A percentile compares a stretch with the other conserved stretches of the same genome.
Evolutionary conservation across 2,329 filamentous ascomycete species (phyloP).

Genomic region (Talaromyces sp.): DNA sequence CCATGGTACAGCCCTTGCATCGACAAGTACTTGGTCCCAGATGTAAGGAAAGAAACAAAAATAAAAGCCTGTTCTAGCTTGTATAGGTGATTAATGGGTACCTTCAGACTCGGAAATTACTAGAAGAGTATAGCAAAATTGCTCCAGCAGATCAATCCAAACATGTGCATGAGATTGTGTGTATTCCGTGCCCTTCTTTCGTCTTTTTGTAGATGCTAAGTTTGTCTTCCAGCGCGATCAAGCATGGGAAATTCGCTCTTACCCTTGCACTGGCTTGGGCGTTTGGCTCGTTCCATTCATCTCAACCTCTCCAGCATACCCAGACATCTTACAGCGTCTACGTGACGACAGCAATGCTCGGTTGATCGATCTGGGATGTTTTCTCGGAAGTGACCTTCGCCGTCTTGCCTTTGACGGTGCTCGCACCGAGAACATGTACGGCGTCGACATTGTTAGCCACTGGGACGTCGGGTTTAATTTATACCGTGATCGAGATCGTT

Average conservation of each 20-base stretch:
- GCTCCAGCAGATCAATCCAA: neutral
- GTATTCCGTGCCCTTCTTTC: neutral
- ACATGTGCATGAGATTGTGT: slow-evolving; percentile 8
- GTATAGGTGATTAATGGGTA: neutral
- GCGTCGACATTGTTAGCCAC: slow-evolving; percentile 47
- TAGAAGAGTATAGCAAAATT: slow-evolving; percentile 4
- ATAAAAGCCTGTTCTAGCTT: neutral
- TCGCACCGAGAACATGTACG: slow-evolving; percentile 44
- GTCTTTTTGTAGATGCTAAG: neutral
- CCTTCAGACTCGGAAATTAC: neutral
- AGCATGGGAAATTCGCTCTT: slow-evolving; percentile 9
- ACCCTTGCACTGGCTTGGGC: slow-evolving; percentile 3
- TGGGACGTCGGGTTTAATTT: slow-evolving; percentile 59
- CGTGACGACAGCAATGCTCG: neutral
- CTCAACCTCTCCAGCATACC: slow-evolving; percentile 1
- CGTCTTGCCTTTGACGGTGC: slow-evolving; percentile 44
- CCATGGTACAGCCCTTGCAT: slow-evolving; percentile 1
- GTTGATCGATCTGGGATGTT: slow-evolving; percentile 5
- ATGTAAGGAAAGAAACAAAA: neutral
- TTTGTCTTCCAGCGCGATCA: neutral
- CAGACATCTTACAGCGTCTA: neutral
- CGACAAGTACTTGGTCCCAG: slow-evolving; percentile 2
- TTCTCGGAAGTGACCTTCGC: slow-evolving; percentile 6
- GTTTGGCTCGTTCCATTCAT: slow-evolving; percentile 9
- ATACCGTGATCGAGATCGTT: slow-evolving; percentile 53